These are phyloP conservation scores for Pisolithus albus DNA, from an alignment of 768 basidiomycete genomes.

Conservation along the genomic window DNA sequence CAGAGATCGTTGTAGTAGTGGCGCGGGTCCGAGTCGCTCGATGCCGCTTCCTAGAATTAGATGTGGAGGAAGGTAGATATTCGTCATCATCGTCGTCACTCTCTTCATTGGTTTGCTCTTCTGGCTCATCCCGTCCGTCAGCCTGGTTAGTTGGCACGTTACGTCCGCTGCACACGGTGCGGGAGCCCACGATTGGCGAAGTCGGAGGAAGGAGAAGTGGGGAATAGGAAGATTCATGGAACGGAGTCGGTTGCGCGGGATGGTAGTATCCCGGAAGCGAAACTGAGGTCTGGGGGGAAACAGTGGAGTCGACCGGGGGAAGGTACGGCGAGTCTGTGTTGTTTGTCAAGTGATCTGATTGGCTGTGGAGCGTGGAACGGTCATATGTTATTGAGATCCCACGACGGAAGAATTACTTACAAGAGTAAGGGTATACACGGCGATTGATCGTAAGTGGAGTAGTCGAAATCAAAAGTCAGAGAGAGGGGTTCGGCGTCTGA, in stretches of 20 bases:
- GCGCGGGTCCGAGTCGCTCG: conserved; percentile 11
- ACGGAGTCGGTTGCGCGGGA: background rate
- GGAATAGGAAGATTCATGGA: background rate
- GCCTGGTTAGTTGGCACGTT: conserved; percentile 2
- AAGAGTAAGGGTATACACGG: conserved; percentile 16
- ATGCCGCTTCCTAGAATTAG: conserved; percentile 29
- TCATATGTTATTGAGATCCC: conserved; percentile 11
- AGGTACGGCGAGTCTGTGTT: conserved; percentile 8
- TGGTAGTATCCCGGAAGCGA: background rate
- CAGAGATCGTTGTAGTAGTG: background rate
- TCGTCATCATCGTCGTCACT: conserved; percentile 41
- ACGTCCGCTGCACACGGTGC: conserved; percentile 12
- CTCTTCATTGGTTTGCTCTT: conserved; percentile 30
- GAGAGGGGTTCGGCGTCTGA: conserved; percentile 20
- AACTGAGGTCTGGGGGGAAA: conserved; percentile 1
- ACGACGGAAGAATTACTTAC: conserved; percentile 11
- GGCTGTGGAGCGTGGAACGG: conserved; percentile 7
- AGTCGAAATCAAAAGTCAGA: conserved; percentile 11
- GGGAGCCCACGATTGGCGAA: conserved; percentile 3
- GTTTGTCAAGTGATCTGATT: conserved; percentile 6
- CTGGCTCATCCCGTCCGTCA: conserved; percentile 6
- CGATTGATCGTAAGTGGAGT: conserved; percentile 4
- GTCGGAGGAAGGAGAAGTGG: background rate
- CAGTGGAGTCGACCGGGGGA: conserved; percentile 4
- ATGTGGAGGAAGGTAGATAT: conserved; percentile 35